Percentiles rank a stretch among this genome's conserved stretches.
phyloP scores from a whole-genome alignment of 495 filamentous ascomycete genomes.

The Apodospora peruviana region DNA sequence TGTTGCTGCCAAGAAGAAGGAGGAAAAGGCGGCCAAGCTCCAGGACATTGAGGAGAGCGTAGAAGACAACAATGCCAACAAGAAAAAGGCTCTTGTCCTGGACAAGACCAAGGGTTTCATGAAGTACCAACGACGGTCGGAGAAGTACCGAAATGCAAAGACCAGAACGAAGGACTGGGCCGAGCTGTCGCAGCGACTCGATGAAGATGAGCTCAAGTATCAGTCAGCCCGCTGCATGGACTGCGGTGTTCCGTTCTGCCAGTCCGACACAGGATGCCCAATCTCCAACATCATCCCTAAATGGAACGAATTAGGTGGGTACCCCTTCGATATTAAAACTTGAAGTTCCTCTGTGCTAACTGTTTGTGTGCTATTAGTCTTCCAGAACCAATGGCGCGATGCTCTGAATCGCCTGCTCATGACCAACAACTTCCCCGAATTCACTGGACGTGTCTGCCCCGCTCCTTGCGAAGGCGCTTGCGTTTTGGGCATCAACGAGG shows the following conservation, averaged over 20 bases:
- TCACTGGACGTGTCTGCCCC: conserved; percentile 96
- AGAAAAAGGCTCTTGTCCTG: conserved; percentile 90
- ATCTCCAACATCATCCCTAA: conserved; percentile 99
- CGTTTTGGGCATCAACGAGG: conserved; percentile 97
- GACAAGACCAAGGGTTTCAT: conserved; percentile 99
- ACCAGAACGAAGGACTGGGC: conserved; percentile 93
- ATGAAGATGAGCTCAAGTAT: conserved; percentile 97
- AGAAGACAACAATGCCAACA: conserved; percentile 76
- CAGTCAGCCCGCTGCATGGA: conserved; percentile 99
- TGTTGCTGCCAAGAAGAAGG: conserved; percentile 49
- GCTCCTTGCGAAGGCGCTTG: conserved; percentile 97
- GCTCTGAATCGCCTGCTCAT: conserved; percentile 91
- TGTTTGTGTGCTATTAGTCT: background rate
- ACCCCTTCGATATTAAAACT: too few species aligned
- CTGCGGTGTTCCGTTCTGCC: conserved; percentile 98
- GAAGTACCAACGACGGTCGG: conserved; percentile 91
- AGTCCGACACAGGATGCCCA: conserved; percentile 94
- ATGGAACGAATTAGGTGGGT: conserved; percentile 79
- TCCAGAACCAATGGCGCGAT: conserved; percentile 83
- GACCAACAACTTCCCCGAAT: conserved; percentile 99
- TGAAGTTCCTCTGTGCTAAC: background rate
- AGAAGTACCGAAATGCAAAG: conserved; percentile 88
- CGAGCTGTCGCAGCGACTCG: conserved; percentile 82
- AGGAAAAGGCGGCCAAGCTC: conserved; percentile 74
- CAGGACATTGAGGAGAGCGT: conserved; percentile 95